phyloP scores from a whole-genome alignment of 1,284 basidiomycete species.

The Boletus hoseneyae region DNA sequence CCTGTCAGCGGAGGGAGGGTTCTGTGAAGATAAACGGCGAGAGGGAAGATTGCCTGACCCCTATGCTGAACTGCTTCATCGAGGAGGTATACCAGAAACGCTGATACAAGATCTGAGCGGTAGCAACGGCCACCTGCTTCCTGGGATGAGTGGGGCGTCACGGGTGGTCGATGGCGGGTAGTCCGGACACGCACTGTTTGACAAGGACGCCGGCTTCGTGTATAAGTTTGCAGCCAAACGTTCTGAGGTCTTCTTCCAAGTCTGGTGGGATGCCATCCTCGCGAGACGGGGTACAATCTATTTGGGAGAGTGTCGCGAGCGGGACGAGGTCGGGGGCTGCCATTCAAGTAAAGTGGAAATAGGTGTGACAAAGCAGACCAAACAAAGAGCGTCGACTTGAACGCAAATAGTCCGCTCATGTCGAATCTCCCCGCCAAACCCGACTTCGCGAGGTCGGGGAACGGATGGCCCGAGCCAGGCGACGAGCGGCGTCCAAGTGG shows the following conservation, averaged over 20 bases:
- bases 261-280: slow-evolving; percentile 79
- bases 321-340: slow-evolving; percentile 69
- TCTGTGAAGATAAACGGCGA: slow-evolving; percentile 8
- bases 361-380: slow-evolving; percentile 13
- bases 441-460: slow-evolving; percentile 25
- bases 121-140: slow-evolving; percentile 95
- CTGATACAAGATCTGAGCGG: slow-evolving; percentile 95
- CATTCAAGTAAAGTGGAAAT: slow-evolving; percentile 10
- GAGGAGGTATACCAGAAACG: slow-evolving; percentile 97
- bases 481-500: slow-evolving; percentile 26
- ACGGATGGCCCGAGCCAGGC: slow-evolving; percentile 16
- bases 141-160: slow-evolving; percentile 39
- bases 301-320: slow-evolving; percentile 78
- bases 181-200: slow-evolving; percentile 63
- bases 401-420: slow-evolving; percentile 18
- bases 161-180: not conserved
- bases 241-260: slow-evolving; percentile 83
- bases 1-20: slow-evolving; percentile 44
- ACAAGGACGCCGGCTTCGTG: slow-evolving; percentile 92
- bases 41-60: slow-evolving; percentile 47
- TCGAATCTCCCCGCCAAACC: slow-evolving; percentile 35
- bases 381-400: slow-evolving; percentile 18
- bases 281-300: slow-evolving; percentile 74
- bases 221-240: slow-evolving; percentile 88
- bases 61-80: slow-evolving; percentile 89